Conservation (phyloP, 2,329 filamentous ascomycete species). For the Pseudocercospora fijiensis region DNA sequence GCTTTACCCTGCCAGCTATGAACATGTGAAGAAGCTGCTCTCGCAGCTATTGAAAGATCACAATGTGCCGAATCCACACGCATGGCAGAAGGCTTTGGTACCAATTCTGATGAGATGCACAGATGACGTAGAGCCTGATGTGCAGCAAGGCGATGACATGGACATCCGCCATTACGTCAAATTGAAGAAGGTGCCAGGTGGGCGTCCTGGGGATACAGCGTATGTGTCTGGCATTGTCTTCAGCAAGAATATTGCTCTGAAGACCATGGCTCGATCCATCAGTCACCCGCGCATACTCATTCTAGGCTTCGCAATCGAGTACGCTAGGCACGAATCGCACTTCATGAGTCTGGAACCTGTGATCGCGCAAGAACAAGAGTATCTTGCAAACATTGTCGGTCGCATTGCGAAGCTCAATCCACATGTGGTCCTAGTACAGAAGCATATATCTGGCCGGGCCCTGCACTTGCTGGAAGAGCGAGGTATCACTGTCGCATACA, state of each 20-base stretch:
- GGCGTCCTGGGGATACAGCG: constrained; percentile 84
- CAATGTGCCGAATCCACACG: constrained; percentile 66
- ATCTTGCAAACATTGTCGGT: constrained; percentile 84
- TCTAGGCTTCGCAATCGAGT: constrained; percentile 93
- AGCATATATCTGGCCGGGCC: constrained; percentile 86
- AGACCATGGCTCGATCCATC: constrained; percentile 91
- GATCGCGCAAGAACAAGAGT: constrained; percentile 94
- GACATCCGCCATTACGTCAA: constrained; percentile 98
- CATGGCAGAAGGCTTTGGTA: constrained; percentile 87
- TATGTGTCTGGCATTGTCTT: constrained; percentile 97
- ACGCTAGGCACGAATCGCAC: constrained; percentile 86
- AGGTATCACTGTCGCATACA: constrained; percentile 90
- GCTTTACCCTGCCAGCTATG: constrained; percentile 80
- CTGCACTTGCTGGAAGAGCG: constrained; percentile 83
- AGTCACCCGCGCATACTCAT: constrained; percentile 82
- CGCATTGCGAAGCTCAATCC: constrained; percentile 84
- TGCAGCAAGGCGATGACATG: constrained; percentile 88
- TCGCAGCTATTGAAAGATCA: constrained; percentile 79
- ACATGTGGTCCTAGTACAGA: constrained; percentile 85
- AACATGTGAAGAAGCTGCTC: constrained; percentile 82
- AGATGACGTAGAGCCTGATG: constrained; percentile 90
- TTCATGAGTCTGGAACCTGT: constrained; percentile 98
- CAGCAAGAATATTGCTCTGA: constrained; percentile 92
- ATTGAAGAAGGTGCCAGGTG: constrained; percentile 91
- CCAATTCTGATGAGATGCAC: constrained; percentile 89